A percentile compares a stretch with the other conserved stretches of the same genome.
Evolutionary conservation across 1,284 basidiomycete genomes (phyloP).

Genomic region (Cryptococcus jaspeensis): DNA sequence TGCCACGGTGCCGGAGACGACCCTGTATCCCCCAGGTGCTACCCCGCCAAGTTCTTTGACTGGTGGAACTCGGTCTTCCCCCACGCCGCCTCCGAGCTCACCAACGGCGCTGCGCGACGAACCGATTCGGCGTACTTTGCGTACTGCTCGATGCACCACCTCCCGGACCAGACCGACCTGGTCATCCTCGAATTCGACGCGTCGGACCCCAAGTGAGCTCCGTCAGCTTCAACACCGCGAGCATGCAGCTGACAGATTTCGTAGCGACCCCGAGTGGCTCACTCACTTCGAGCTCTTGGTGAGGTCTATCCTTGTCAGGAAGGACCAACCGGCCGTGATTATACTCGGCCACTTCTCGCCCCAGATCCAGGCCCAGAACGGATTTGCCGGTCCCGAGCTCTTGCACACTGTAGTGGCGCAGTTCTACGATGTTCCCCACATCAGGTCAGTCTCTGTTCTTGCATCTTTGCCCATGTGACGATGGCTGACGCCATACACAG

Average conservation of each 20-base stretch:
- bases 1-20: slow-evolving; percentile 93
- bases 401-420: slow-evolving; percentile 84
- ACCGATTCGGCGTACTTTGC: slow-evolving; percentile 90
- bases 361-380: slow-evolving; percentile 70
- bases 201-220: slow-evolving; percentile 74
- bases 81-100: slow-evolving; percentile 88
- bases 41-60: slow-evolving; percentile 85
- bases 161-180: slow-evolving; percentile 86
- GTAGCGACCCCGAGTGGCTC: slow-evolving; percentile 67
- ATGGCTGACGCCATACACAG: slow-evolving; percentile 47
- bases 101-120: slow-evolving; percentile 88
- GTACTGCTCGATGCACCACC: slow-evolving; percentile 84
- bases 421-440: slow-evolving; percentile 90
- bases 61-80: slow-evolving; percentile 96
- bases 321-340: slow-evolving; percentile 83
- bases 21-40: slow-evolving; percentile 77
- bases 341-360: slow-evolving; percentile 89
- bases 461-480: neutral
- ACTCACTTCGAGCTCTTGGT: slow-evolving; percentile 86
- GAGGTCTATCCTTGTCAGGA: slow-evolving; percentile 80
- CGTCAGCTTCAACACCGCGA: neutral
- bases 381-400: slow-evolving; percentile 82
- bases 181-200: slow-evolving; percentile 90
- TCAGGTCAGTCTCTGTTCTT: slow-evolving; percentile 57
- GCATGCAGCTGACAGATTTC: neutral